Percentiles rank a stretch among this genome's conserved stretches.
Evolutionary conservation across 2,329 filamentous ascomycete genomes (phyloP).

Genomic region (Colletotrichum somersetense): DNA sequence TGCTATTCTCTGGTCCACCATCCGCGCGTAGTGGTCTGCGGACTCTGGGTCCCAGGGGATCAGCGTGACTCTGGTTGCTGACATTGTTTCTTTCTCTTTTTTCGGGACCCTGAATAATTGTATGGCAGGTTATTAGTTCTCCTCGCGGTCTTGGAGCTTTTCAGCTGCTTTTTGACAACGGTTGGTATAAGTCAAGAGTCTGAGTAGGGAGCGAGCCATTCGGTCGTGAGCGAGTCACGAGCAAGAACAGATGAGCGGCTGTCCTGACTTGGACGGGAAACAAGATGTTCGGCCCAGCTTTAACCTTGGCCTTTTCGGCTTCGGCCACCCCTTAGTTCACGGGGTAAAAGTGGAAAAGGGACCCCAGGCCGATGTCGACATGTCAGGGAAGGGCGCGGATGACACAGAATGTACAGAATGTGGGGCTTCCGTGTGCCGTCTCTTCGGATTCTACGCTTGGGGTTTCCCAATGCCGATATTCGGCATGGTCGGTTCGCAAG

Average conservation of each 20-base stretch:
- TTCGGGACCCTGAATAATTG: no score
- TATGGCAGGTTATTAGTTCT: neutral
- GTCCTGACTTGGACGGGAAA: neutral
- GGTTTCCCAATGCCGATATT: neutral
- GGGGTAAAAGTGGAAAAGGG: neutral
- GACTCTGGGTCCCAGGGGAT: conserved; percentile 48
- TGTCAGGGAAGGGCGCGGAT: neutral
- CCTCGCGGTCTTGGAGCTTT: no score
- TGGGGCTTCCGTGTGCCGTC: neutral
- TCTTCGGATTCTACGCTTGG: no score
- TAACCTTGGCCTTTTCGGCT: neutral
- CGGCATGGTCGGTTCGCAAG: no score
- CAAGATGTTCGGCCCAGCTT: neutral
- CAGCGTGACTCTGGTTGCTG: conserved; percentile 33
- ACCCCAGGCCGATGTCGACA: neutral
- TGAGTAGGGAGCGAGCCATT: no score
- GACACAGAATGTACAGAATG: no score
- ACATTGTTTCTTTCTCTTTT: conserved; percentile 1
- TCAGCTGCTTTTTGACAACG: neutral
- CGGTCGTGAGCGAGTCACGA: neutral
- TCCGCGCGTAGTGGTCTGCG: conserved; percentile 42
- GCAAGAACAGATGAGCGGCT: neutral
- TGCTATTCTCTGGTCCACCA: conserved; percentile 45
- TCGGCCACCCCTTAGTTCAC: neutral
- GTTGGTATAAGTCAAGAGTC: neutral